Evolutionary conservation across 129 eudicot genomes (phyloP).

Genomic region (Lactuca saligna): DNA sequence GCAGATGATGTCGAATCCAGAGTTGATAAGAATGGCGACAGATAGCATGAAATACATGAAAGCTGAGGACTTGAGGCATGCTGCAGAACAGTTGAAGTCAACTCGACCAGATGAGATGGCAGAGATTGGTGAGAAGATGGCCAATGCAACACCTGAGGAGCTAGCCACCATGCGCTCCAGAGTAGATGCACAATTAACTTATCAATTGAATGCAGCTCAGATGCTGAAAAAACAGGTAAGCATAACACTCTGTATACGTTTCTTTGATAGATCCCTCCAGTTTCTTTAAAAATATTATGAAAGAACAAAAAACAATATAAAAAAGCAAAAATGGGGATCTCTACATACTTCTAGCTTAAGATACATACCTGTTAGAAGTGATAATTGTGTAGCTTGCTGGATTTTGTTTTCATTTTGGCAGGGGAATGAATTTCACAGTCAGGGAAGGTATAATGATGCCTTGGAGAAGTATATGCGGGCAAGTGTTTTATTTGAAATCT

Average conservation of each 20-base stretch:
- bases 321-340: neutral
- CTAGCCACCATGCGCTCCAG: conserved; percentile 80
- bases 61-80: conserved; percentile 79
- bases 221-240: conserved; percentile 89
- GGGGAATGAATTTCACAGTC: conserved; percentile 94
- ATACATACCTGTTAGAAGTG: too few relatives aligned
- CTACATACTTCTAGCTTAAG: too few relatives aligned
- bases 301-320: too few relatives aligned
- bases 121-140: conserved; percentile 86
- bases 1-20: conserved; percentile 99
- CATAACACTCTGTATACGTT: too few relatives aligned
- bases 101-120: conserved; percentile 94
- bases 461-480: conserved; percentile 77
- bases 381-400: conserved; percentile 12
- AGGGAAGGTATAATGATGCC: conserved; percentile 73
- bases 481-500: conserved; percentile 36
- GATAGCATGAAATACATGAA: conserved; percentile 85
- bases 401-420: conserved; percentile 35
- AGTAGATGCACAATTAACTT: conserved; percentile 72
- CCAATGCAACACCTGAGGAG: conserved; percentile 91
- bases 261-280: too few relatives aligned
- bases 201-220: conserved; percentile 83
- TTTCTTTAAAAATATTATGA: too few relatives aligned
- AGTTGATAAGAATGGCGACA: conserved; percentile 86
- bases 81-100: conserved; percentile 94